phyloP scores from a whole-genome alignment of 805 yeast species.

The Candida cerambycidarum region DNA sequence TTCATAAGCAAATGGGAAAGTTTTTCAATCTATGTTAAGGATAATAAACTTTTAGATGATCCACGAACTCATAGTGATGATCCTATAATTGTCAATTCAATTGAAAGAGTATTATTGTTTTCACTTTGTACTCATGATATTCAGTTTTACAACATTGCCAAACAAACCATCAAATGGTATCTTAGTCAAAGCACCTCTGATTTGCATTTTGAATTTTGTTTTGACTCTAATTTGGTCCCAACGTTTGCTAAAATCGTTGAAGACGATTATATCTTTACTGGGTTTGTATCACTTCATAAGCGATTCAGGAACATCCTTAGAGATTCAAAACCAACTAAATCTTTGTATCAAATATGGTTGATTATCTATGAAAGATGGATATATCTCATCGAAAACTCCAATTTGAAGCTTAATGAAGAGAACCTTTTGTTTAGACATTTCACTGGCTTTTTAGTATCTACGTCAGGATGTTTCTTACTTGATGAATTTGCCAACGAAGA shows the following conservation, averaged over 20 bases:
- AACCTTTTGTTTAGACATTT: slow-evolving; percentile 58
- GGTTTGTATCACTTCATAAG: slow-evolving; percentile 73
- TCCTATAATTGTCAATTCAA: slow-evolving; percentile 17
- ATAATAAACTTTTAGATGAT: slow-evolving; percentile 16
- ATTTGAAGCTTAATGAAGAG: slow-evolving; percentile 30
- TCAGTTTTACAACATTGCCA: slow-evolving; percentile 42
- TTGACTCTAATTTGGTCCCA: slow-evolving; percentile 20
- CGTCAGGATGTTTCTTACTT: slow-evolving; percentile 60
- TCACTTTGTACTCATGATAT: slow-evolving; percentile 45
- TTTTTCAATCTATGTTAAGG: slow-evolving; percentile 12
- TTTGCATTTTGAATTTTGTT: slow-evolving; percentile 5
- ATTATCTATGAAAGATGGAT: slow-evolving; percentile 54
- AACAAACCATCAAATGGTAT: slow-evolving; percentile 35
- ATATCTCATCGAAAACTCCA: slow-evolving; percentile 23
- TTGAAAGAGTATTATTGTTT: slow-evolving; percentile 38
- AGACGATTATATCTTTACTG: slow-evolving; percentile 61
- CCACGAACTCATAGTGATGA: slow-evolving; percentile 14
- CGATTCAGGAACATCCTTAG: slow-evolving; percentile 46
- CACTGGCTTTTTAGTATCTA: slow-evolving; percentile 71
- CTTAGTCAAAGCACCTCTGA: slow-evolving; percentile 18
- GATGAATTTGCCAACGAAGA: slow-evolving; percentile 25
- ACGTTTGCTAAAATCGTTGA: slow-evolving; percentile 41
- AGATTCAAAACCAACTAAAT: slow-evolving; percentile 26
- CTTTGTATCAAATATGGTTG: slow-evolving; percentile 39
- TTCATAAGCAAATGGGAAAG: slow-evolving; percentile 29